Evolutionary conservation across 345 rosid genomes (phyloP).

Genomic region (Acer yangbiense): DNA sequence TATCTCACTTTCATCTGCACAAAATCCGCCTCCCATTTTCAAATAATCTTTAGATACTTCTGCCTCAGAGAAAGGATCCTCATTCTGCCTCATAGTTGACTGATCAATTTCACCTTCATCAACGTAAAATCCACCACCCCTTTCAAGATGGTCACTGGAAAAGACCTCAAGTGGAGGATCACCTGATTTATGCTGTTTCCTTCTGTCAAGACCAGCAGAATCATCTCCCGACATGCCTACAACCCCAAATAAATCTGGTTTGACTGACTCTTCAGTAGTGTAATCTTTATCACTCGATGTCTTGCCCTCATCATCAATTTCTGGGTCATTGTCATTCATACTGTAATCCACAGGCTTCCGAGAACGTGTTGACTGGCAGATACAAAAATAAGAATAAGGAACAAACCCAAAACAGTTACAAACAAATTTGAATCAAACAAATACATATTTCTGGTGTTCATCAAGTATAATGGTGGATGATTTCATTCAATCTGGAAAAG

Average conservation of each 20-base stretch:
- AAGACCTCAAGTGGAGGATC: constrained; percentile 20
- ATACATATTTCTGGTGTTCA: not conserved
- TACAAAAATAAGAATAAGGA: constrained; percentile 18
- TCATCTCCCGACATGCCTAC: constrained; percentile 19
- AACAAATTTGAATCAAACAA: not conserved
- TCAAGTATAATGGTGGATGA: not conserved
- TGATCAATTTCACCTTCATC: constrained; percentile 48
- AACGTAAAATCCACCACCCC: constrained; percentile 54
- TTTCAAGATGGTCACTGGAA: constrained; percentile 38
- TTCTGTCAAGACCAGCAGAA: constrained; percentile 7
- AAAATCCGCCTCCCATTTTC: constrained; percentile 73
- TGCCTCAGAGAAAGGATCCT: constrained; percentile 27
- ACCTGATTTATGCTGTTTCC: constrained; percentile 26
- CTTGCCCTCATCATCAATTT: constrained; percentile 44
- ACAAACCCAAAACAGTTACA: not conserved
- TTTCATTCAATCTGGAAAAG: not conserved
- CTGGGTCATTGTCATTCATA: constrained; percentile 37
- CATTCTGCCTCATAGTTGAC: constrained; percentile 21
- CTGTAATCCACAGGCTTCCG: constrained; percentile 59
- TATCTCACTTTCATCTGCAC: constrained; percentile 51
- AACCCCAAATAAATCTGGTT: constrained; percentile 21
- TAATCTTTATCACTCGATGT: constrained; percentile 23
- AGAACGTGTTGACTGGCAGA: constrained; percentile 63
- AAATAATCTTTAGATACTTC: constrained; percentile 44
- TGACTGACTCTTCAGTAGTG: constrained; percentile 25